Conservation (phyloP, 78 protist genomes). For the Dictyostelium firmibasis region DNA sequence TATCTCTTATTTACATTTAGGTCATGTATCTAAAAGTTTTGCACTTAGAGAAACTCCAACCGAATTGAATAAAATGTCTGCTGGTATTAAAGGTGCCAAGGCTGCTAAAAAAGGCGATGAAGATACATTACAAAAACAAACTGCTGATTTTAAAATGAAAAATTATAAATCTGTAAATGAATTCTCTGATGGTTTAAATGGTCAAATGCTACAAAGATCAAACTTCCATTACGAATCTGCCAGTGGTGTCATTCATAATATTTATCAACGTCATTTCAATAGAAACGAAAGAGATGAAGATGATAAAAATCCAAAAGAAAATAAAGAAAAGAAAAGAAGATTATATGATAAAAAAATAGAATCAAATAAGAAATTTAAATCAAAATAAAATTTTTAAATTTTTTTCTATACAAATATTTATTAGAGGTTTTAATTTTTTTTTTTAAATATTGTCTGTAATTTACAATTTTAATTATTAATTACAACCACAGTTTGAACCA, state of each 20-base stretch:
- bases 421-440: no score
- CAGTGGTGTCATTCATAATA: neutral
- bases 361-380: neutral
- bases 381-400: neutral
- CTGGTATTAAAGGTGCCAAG: conserved; percentile 59
- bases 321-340: conserved; percentile 5
- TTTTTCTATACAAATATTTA: no score
- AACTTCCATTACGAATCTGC: neutral
- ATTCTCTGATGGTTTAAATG: conserved; percentile 68
- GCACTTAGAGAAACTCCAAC: conserved; percentile 82
- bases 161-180: conserved; percentile 47
- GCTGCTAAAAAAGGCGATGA: conserved; percentile 51
- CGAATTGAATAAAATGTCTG: conserved; percentile 55
- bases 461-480: no score
- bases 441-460: no score
- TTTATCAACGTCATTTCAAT: conserved; percentile 10
- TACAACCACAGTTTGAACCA: neutral
- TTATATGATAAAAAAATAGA: neutral
- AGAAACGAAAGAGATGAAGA: neutral
- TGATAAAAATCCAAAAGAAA: neutral
- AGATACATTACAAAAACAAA: neutral
- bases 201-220: neutral
- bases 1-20: conserved; percentile 61
- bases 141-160: conserved; percentile 62
- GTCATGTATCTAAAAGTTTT: conserved; percentile 86